Base-by-base conservation (phyloP, 495 filamentous ascomycete species). In the Astrothelium macrocarpum region DNA sequence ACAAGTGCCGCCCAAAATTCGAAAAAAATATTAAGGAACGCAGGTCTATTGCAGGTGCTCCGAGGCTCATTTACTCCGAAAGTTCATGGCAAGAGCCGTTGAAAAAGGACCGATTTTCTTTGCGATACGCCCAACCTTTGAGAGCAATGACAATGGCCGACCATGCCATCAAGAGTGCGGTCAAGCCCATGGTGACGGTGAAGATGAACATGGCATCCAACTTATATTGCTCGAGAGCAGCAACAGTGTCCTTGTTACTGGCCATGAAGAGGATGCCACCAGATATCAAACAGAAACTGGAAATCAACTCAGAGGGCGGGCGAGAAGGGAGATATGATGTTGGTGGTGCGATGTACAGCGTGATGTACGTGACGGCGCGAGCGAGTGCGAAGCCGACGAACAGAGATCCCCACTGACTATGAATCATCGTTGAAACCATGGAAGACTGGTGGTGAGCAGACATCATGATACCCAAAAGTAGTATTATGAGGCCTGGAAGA, bases 241-340 rank as follows among this genome's bases (percentile, higher is more conserved):
- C 73, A 34, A 96, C 81, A 0, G 88, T 90, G 70, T 90, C 89
- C 28, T 82, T 83, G 62, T 85, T 88, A 71, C 91, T 96, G 62
- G 87, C 80, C 90, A 98, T 97, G 75, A 98, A 97, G 59, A 96
- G 85, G 29, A 93, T 76, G 5, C 94, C 94, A 32, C 94, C 94
- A 1, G 87, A 78, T 62, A 94, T 87, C 64, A 98, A 78, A 49
- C 92, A 95, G 73, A 97, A 98, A 0, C 90, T 78, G 5, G 87
- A 80, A 59, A 97, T 73, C 28, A 96, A 79, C 77, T 97, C 94
- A 0, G 90, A 91, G 0, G 94, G 94, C n/a, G 94, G 94, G 32
- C 94, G 84, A 34, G 88, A 85, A 0, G 94, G 90, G n/a, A 90
- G 80, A 69, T 89, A 85, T 1, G 90, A 93, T 25, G 81, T 85